Evolutionary conservation across 179 eudicot species (phyloP).

Genomic region (Sideroxylon spinosum): DNA sequence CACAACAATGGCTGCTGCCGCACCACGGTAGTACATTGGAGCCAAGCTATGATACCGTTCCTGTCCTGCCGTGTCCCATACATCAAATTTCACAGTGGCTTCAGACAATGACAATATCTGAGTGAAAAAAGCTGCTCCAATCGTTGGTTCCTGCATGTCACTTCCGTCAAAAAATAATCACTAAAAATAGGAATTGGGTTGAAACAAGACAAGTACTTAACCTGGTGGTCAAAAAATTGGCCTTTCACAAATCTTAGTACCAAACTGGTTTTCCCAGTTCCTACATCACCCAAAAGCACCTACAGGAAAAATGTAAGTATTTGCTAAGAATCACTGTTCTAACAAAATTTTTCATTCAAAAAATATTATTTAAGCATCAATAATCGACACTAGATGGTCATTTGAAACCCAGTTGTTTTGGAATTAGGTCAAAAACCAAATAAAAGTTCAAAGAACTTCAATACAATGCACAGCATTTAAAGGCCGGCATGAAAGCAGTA

Average conservation of each 20-base stretch:
- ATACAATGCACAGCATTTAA: background rate
- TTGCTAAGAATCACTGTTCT: background rate
- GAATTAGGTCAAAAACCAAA: background rate
- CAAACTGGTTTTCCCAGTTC: constrained; percentile 78
- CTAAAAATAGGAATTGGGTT: background rate
- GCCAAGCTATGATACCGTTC: constrained; percentile 79
- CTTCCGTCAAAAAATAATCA: background rate
- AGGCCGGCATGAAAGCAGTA: background rate
- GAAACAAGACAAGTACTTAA: constrained; percentile 16
- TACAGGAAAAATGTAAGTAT: constrained; percentile 20
- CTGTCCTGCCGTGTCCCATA: constrained; percentile 90
- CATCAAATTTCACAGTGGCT: constrained; percentile 61
- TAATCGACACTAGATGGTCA: background rate
- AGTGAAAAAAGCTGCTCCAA: constrained; percentile 81
- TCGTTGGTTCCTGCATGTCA: constrained; percentile 60
- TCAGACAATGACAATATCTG: constrained; percentile 54
- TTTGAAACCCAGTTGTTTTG: background rate
- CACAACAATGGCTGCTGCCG: constrained; percentile 70
- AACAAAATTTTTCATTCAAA: background rate
- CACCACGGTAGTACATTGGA: constrained; percentile 84
- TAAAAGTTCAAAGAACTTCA: background rate
- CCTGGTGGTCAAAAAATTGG: constrained; percentile 66
- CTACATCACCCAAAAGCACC: constrained; percentile 82
- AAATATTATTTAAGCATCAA: background rate
- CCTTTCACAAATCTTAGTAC: constrained; percentile 75